phyloP scores from a whole-genome alignment of 1,284 basidiomycete species.

The Amylostereum chailletii region DNA sequence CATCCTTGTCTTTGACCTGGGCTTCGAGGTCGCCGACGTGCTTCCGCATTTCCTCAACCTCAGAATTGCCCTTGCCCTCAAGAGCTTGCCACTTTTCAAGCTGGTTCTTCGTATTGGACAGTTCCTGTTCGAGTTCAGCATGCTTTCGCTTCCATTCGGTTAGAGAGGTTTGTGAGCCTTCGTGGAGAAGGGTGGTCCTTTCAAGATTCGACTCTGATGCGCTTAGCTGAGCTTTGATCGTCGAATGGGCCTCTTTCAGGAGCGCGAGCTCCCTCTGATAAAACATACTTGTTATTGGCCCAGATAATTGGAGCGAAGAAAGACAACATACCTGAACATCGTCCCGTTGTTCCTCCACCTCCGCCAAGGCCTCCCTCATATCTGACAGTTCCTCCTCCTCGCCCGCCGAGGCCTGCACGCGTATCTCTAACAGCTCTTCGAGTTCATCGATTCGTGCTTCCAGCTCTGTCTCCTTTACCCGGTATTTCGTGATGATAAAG shows the following conservation, averaged over 20 bases:
- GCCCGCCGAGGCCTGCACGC: conserved; percentile 32
- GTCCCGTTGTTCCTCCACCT: conserved; percentile 31
- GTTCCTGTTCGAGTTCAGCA: conserved; percentile 46
- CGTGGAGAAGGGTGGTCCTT: conserved; percentile 46
- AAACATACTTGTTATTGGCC: not conserved
- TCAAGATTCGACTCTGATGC: conserved; percentile 43
- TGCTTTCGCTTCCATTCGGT: conserved; percentile 45
- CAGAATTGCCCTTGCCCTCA: conserved; percentile 53
- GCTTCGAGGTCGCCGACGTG: conserved; percentile 48
- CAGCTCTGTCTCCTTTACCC: conserved; percentile 49
- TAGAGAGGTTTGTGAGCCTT: conserved; percentile 43
- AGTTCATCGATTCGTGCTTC: conserved; percentile 28
- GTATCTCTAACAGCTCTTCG: conserved; percentile 31
- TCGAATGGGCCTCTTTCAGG: conserved; percentile 37
- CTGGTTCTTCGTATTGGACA: conserved; percentile 49
- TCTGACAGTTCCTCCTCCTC: conserved; percentile 28
- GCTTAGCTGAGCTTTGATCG: conserved; percentile 35
- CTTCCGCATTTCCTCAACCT: conserved; percentile 46
- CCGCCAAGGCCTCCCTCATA: conserved; percentile 26
- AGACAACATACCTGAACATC: conserved; percentile 30
- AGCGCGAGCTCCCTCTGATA: conserved; percentile 17
- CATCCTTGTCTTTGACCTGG: conserved; percentile 38
- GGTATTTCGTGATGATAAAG: conserved; percentile 53
- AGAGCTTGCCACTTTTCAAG: conserved; percentile 59
- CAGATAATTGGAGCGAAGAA: not conserved